A percentile compares a stretch with the other conserved stretches of the same genome.
Evolutionary conservation across 2,329 filamentous ascomycete genomes (phyloP).

Genomic region (Trichoderma sp.): DNA sequence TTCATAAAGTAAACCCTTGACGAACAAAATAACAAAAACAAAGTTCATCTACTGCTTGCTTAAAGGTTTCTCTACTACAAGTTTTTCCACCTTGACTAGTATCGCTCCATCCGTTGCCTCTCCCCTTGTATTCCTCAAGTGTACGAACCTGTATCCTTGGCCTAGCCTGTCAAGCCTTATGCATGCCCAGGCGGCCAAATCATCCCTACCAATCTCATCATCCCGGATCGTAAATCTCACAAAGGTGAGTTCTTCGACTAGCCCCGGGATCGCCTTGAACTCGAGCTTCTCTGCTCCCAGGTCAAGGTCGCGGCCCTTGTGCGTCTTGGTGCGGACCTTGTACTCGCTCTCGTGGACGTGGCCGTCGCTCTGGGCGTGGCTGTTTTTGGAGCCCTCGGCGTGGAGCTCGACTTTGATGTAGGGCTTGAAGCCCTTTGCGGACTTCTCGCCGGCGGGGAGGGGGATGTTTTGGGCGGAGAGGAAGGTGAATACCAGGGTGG

Average conservation of each 20-base stretch:
- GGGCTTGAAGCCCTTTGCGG: slow-evolving; percentile 62
- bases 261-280: slow-evolving; percentile 54
- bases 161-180: slow-evolving; percentile 78
- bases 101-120: slow-evolving; percentile 64
- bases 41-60: background rate
- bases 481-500: slow-evolving; percentile 71
- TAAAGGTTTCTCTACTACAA: slow-evolving; percentile 29
- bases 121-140: slow-evolving; percentile 69
- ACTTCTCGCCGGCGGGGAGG: slow-evolving; percentile 54
- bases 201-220: slow-evolving; percentile 75
- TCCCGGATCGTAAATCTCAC: slow-evolving; percentile 84
- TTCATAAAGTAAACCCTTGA: background rate
- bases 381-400: slow-evolving; percentile 62
- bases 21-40: background rate
- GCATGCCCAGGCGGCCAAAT: slow-evolving; percentile 84
- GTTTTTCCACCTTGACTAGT: slow-evolving; percentile 71
- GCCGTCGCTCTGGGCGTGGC: slow-evolving; percentile 38
- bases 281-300: slow-evolving; percentile 57
- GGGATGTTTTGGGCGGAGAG: slow-evolving; percentile 75
- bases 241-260: slow-evolving; percentile 70
- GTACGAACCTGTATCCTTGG: slow-evolving; percentile 73
- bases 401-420: slow-evolving; percentile 85
- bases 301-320: slow-evolving; percentile 60
- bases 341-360: slow-evolving; percentile 46
- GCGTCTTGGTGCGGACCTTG: slow-evolving; percentile 59